Evolutionary conservation across 2,329 filamentous ascomycete species (phyloP), one percentile per base, ranked within the genome.

Genomic region (Colletotrichum brevisporum): DNA sequence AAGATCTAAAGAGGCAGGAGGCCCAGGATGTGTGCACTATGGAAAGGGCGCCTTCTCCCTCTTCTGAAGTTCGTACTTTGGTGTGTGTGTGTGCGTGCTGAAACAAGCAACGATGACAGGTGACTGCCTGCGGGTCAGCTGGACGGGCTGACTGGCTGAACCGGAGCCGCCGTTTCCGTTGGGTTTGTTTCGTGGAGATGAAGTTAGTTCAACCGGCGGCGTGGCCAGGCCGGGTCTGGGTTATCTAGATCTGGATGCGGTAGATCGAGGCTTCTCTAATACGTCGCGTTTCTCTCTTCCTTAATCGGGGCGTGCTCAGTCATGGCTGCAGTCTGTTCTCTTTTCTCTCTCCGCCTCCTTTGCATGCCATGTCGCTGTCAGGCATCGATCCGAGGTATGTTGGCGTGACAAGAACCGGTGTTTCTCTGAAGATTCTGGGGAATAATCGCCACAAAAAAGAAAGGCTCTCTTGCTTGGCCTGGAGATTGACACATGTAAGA

Each of bases 101-200:
- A 36, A 36, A 36, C 31, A 36, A 36, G 31, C 31, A 36, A 36
- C 31, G 10, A 36, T 61, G 16, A 45, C 58, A 61, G 47, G 58
- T 48, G 58, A 61, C 27, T 53, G 58, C 48, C 45, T 36, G 31
- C 51, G 51, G 53, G 24, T 36, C 47, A n/a, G 18, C 2, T 26
- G 31, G n/a, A 36, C 10, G 31, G 31, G 31, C 21, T 12, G 27
- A 64, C 24, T 31, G 54, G 39, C 26, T 55, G 61, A 50, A 55
- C 9, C 61, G 66, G 54, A 36, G n/a, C n/a, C 50, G n/a, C 45
- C 43, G 13, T 59, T 50, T 60, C 60, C 60, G 66, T 21, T 60
- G 66, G 50, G n/a, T n/a, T n/a, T n/a, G n/a, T n/a, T n/a, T n/a
- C n/a, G n/a, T n/a, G 62, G 48, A 45, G 55, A 45, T 55, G 31